phyloP scores from a whole-genome alignment of 108 stramenopile species.

The Nitzschia putrida region DNA sequence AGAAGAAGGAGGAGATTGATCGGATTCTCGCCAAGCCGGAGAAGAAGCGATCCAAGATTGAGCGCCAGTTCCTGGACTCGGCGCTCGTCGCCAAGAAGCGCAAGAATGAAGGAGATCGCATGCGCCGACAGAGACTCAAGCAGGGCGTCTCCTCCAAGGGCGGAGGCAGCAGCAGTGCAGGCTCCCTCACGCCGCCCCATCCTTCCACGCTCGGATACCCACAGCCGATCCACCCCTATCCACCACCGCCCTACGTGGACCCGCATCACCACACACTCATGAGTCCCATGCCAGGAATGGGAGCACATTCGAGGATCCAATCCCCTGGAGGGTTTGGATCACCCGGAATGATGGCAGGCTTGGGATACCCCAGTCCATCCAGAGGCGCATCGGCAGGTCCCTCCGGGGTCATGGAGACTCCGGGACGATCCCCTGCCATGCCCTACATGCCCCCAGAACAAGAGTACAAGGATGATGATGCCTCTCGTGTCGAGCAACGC shows the following conservation, averaged over 20 bases:
- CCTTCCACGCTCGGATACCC: constrained; percentile 24
- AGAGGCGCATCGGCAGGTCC: constrained; percentile 21
- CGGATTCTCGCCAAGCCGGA: constrained; percentile 66
- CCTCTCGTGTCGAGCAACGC: constrained; percentile 50
- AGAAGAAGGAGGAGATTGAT: constrained; percentile 77
- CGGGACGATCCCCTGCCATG: constrained; percentile 23
- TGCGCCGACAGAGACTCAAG: constrained; percentile 71
- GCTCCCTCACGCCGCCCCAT: constrained; percentile 20
- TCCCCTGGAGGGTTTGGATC: constrained; percentile 50
- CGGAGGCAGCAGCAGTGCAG: constrained; percentile 43
- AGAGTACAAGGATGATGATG: constrained; percentile 21
- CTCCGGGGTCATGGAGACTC: constrained; percentile 35
- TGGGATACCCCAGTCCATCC: constrained; percentile 40
- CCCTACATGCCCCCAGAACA: constrained; percentile 46
- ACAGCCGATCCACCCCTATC: constrained; percentile 4
- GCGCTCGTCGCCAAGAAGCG: constrained; percentile 63
- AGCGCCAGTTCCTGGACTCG: constrained; percentile 56
- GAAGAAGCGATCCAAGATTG: constrained; percentile 67
- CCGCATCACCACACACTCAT: constrained; percentile 50
- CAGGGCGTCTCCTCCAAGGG: constrained; percentile 56
- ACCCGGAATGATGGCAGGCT: constrained; percentile 38
- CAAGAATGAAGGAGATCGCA: constrained; percentile 84
- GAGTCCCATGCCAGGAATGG: constrained; percentile 55
- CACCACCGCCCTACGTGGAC: constrained; percentile 17
- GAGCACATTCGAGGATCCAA: constrained; percentile 43